phyloP scores from a whole-genome alignment of 2,329 filamentous ascomycete genomes.

The Neonectria coccinea region DNA sequence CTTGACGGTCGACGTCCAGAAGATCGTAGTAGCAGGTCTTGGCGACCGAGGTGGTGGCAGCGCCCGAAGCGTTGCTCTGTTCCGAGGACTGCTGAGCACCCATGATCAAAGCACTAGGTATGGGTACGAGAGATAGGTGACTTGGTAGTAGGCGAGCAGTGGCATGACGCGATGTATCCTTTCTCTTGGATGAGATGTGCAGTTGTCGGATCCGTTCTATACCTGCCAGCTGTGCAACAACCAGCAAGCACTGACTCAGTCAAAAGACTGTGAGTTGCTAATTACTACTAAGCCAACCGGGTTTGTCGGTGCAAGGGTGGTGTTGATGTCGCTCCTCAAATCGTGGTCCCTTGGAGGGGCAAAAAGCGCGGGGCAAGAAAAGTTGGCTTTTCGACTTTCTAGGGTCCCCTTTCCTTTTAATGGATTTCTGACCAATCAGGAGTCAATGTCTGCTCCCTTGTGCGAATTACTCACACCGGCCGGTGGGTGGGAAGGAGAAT shows the following conservation, averaged over 20 bases:
- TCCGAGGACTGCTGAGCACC: conserved; percentile 67
- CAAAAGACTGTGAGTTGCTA: neutral
- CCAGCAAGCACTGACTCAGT: neutral
- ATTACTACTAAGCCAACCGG: too few relatives aligned
- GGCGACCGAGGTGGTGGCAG: conserved; percentile 51
- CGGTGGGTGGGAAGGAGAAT: neutral
- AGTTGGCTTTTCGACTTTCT: neutral
- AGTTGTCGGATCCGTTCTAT: neutral
- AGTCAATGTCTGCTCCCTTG: neutral
- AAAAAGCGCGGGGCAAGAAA: conserved; percentile 14
- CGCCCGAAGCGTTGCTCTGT: conserved; percentile 50
- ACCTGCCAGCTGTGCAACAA: neutral
- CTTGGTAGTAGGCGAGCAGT: neutral
- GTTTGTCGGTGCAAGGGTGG: neutral
- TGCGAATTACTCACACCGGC: neutral
- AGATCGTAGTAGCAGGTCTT: conserved; percentile 91
- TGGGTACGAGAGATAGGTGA: too few relatives aligned
- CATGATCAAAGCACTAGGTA: conserved; percentile 53
- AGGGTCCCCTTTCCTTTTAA: neutral
- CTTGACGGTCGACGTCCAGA: conserved; percentile 77
- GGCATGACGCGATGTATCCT: neutral
- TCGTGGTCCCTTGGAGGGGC: neutral
- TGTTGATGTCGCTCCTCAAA: neutral
- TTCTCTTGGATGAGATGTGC: neutral
- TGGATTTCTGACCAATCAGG: neutral